Evolutionary conservation across 1,284 basidiomycete genomes (phyloP), one percentile per base, ranked within the genome.

Genomic region (Mycosarcoma maydis): DNA sequence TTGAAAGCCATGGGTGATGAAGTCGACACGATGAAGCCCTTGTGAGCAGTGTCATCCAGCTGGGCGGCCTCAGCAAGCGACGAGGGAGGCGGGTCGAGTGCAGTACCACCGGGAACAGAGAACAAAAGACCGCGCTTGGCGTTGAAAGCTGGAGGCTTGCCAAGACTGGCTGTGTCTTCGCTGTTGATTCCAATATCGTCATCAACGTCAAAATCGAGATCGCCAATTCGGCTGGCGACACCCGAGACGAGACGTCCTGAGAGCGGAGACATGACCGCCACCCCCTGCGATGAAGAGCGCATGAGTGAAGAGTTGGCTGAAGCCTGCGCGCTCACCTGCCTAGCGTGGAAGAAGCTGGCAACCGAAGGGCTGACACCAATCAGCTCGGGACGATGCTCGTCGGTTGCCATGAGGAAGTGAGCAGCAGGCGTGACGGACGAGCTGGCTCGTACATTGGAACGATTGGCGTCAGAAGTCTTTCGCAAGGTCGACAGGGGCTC

Each of bases 51-150:
- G 9, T 57, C 61, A 4, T 64, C 54, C 22, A 57, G 54, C 16
- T 57, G 54, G 20, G 24, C 53, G 14, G 61, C 61, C 27, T 64
- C 61, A 4, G 50, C 69, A 2, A 66, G 64, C 27, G 69, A 68
- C 6, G 71, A 44, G 19, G 72, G 52, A 26, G 72, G 66, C 19
- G 69, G 68, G 17, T 62, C 56, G 29, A 56, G 49, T 6, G 57
- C 43, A 6, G 56, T 56, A 22, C 50, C 66, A 8, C 57, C 54
- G 7, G 51, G 52, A 14, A 40, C 43, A 7, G 59, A 58, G 52
- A 74, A 74, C 20, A 74, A 39, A 11, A 74, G 64, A 20, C 72
- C 72, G 4, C 72, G 61, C 34, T 55, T 71, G 9, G 72, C 68
- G 17, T 53, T 60, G 50, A 73, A 66, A 20, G 32, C 46, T 16